Conservation (phyloP, 1,284 basidiomycete genomes). For the Violaceomyces palustris region DNA sequence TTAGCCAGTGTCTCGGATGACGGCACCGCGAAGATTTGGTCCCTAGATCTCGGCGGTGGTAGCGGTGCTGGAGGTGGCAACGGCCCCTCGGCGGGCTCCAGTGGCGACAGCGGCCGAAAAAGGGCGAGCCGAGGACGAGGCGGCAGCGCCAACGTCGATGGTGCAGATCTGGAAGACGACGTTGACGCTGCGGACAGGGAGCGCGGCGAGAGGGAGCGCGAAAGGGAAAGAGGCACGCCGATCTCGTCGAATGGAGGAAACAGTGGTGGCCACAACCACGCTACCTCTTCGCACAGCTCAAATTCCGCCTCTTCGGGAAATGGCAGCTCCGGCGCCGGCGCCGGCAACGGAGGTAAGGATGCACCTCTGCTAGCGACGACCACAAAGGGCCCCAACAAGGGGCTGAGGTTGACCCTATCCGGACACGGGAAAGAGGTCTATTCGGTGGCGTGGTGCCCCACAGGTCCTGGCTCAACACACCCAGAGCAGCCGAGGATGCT, state of each 20-base stretch:
- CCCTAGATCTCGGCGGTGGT: constrained; percentile 24
- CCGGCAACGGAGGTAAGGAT: not conserved
- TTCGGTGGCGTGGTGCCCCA: constrained; percentile 46
- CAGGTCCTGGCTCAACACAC: constrained; percentile 33
- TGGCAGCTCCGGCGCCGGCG: constrained; percentile 2
- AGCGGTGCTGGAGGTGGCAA: constrained; percentile 4
- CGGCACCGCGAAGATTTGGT: constrained; percentile 45
- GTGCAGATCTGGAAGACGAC: constrained; percentile 35
- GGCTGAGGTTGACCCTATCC: constrained; percentile 22
- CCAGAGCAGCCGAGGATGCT: constrained; percentile 45
- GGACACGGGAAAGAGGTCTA: constrained; percentile 51
- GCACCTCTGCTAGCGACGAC: constrained; percentile 7
- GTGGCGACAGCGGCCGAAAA: constrained; percentile 17
- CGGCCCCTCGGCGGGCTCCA: constrained; percentile 4
- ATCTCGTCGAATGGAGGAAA: too few relatives aligned
- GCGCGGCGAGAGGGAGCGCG: constrained; percentile 14
- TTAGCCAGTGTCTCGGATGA: constrained; percentile 50
- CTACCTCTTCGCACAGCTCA: not conserved
- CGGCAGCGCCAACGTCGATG: constrained; percentile 29
- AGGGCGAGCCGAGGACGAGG: constrained; percentile 27
- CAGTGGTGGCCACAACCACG: constrained; percentile 4
- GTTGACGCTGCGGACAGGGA: constrained; percentile 6
- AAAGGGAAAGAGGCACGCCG: constrained; percentile 23
- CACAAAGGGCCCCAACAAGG: constrained; percentile 29
- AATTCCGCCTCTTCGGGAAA: not conserved